Evolutionary conservation across 768 basidiomycete genomes (phyloP).

Genomic region (Phanerochaete sordida): DNA sequence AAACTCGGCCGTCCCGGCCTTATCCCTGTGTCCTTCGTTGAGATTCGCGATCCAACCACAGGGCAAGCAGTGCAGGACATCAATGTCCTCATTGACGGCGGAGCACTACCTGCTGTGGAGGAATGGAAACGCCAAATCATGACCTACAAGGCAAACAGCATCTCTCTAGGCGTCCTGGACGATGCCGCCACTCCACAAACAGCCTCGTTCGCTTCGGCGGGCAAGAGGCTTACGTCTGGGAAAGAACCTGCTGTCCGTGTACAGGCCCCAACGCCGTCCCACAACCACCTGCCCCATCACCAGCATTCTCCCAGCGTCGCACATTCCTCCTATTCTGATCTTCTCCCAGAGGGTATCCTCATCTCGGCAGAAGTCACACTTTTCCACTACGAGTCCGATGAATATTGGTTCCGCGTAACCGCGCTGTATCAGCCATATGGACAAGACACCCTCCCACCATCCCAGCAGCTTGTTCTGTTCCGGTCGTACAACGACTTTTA

Average conservation of each 20-base stretch:
- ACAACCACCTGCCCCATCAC: constrained; percentile 21
- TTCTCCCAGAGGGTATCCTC: constrained; percentile 80
- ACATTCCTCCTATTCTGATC: constrained; percentile 23
- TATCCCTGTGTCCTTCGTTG: constrained; percentile 95
- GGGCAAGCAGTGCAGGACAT: constrained; percentile 76
- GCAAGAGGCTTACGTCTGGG: constrained; percentile 2
- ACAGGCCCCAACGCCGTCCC: constrained; percentile 13
- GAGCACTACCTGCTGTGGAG: constrained; percentile 93
- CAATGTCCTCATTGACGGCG: constrained; percentile 74
- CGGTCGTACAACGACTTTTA: constrained; percentile 98
- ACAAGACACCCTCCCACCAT: constrained; percentile 52
- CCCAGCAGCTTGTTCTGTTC: constrained; percentile 84
- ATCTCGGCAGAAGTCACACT: constrained; percentile 87
- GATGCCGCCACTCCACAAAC: constrained; percentile 46
- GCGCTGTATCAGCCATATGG: constrained; percentile 86
- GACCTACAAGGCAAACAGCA: constrained; percentile 94
- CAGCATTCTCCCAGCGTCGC: constrained; percentile 14
- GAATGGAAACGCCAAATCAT: constrained; percentile 98
- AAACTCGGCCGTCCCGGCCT: constrained; percentile 92
- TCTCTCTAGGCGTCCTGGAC: constrained; percentile 91
- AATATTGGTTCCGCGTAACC: constrained; percentile 97
- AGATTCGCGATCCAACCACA: constrained; percentile 90
- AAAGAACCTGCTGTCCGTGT: constrained; percentile 13
- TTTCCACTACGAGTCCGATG: constrained; percentile 95
- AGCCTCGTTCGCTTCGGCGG: constrained; percentile 17